A percentile compares a stretch with the other conserved stretches of the same genome.
These are phyloP conservation scores for Phytophthora lateralis DNA, from an alignment of 352 stramenopile species.

Conservation along the genomic window DNA sequence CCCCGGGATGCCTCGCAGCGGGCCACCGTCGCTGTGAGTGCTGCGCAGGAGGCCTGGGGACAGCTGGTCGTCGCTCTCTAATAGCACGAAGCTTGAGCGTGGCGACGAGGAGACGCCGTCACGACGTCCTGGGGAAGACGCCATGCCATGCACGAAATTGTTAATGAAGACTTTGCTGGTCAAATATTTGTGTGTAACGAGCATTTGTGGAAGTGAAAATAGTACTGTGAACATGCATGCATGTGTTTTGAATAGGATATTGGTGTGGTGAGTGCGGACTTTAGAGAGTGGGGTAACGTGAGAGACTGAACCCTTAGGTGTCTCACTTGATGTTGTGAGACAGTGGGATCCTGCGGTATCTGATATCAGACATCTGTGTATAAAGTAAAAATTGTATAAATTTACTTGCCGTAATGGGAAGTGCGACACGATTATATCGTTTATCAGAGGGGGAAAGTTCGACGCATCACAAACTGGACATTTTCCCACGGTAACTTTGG, in stretches of 20 bases:
- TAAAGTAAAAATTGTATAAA: background rate
- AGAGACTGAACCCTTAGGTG: background rate
- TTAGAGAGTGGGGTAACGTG: conserved; percentile 8
- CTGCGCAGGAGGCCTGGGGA: conserved; percentile 30
- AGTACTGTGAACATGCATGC: conserved; percentile 17
- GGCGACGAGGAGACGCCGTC: conserved; percentile 35
- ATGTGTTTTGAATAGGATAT: background rate
- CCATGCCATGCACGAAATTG: conserved; percentile 4
- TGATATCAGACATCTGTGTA: background rate
- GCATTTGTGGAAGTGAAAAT: background rate
- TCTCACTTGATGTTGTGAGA: background rate
- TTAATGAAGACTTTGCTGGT: conserved; percentile 21
- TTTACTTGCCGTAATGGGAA: background rate
- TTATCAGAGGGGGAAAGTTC: background rate
- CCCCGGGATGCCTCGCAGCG: conserved; percentile 7
- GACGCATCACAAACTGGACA: conserved; percentile 17
- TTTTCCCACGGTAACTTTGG: background rate
- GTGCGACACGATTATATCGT: background rate
- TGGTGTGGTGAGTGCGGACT: conserved; percentile 16
- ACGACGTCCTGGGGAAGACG: conserved; percentile 15
- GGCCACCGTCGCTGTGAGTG: conserved; percentile 26
- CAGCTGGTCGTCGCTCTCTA: conserved; percentile 47
- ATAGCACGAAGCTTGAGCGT: conserved; percentile 66
- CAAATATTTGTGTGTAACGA: conserved; percentile 21
- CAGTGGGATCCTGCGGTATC: conserved; percentile 1